Percentiles rank a stretch among this genome's conserved stretches.
Conservation (phyloP, 1,284 basidiomycete genomes). For the Pascua sp. region DNA sequence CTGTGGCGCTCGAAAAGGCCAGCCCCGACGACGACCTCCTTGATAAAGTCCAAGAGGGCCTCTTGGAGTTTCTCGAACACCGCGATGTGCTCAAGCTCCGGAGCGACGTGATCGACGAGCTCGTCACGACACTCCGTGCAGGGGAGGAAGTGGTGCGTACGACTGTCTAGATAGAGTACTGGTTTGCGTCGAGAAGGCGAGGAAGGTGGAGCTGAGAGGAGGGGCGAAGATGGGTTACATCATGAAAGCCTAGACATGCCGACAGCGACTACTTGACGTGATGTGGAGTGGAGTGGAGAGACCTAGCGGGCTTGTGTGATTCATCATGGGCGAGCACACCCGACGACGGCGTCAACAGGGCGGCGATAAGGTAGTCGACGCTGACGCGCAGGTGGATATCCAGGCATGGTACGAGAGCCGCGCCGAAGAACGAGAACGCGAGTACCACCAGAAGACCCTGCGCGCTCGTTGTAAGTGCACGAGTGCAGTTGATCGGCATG, state of each 20-base stretch:
- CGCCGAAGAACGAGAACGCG: too few relatives aligned
- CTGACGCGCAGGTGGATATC: too few relatives aligned
- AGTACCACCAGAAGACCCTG: too few relatives aligned
- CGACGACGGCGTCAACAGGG: too few relatives aligned
- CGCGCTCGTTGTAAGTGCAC: too few relatives aligned
- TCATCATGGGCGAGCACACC: too few relatives aligned
- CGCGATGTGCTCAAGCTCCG: constrained; percentile 18
- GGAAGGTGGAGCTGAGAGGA: constrained; percentile 7
- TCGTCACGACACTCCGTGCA: constrained; percentile 58
- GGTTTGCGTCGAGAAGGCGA: constrained; percentile 10
- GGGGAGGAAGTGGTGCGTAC: constrained; percentile 60
- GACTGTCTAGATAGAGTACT: constrained; percentile 4
- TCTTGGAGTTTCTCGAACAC: constrained; percentile 6
- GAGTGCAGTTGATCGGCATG: too few relatives aligned
- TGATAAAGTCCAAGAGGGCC: constrained; percentile 6
- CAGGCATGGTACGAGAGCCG: too few relatives aligned
- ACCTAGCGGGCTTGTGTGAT: too few relatives aligned
- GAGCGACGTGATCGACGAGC: constrained; percentile 53
- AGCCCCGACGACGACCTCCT: constrained; percentile 23
- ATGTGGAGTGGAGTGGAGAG: constrained; percentile 4
- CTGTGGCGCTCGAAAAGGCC: constrained; percentile 26
- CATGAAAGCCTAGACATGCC: too few relatives aligned
- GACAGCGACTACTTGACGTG: too few relatives aligned
- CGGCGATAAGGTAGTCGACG: too few relatives aligned
- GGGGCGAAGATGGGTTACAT: constrained; percentile 18